Evolutionary conservation across 2,329 filamentous ascomycete genomes (phyloP).

Genomic region (Ophiostoma perfectum): DNA sequence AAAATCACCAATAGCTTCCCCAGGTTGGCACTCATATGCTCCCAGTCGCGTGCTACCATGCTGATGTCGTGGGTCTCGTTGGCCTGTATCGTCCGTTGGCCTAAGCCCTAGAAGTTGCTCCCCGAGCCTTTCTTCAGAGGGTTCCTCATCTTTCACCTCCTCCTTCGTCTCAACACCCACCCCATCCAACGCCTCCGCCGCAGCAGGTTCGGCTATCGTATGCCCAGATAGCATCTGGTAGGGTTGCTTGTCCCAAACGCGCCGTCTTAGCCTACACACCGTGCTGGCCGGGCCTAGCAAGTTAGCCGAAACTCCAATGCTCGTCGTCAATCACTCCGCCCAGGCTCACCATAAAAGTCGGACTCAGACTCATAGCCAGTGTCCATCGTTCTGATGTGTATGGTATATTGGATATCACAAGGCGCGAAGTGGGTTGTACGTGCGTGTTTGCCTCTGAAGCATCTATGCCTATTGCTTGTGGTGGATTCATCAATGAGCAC

Average conservation of each 20-base stretch:
- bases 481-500: neutral
- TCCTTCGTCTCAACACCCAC: neutral
- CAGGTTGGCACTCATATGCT: slow-evolving; percentile 51
- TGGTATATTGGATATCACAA: neutral
- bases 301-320: neutral
- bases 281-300: slow-evolving; percentile 51
- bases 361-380: slow-evolving; percentile 46
- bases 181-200: neutral
- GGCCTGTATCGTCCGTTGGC: neutral
- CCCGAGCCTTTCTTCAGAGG: neutral
- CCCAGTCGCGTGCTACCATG: slow-evolving; percentile 58
- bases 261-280: slow-evolving; percentile 43
- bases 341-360: slow-evolving; percentile 49
- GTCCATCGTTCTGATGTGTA: slow-evolving; percentile 12
- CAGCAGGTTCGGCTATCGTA: neutral
- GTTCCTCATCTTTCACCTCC: slow-evolving; percentile 28
- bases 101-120: neutral
- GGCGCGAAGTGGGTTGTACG: too few species aligned
- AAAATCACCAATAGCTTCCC: slow-evolving; percentile 43
- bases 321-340: neutral
- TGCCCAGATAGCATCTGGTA: slow-evolving; percentile 38
- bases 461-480: neutral
- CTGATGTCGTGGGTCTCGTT: slow-evolving; percentile 18
- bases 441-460: neutral
- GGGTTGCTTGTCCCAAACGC: slow-evolving; percentile 34